Evolutionary conservation across 2,329 filamentous ascomycete species (phyloP).

Genomic region (Cercospora sesami): DNA sequence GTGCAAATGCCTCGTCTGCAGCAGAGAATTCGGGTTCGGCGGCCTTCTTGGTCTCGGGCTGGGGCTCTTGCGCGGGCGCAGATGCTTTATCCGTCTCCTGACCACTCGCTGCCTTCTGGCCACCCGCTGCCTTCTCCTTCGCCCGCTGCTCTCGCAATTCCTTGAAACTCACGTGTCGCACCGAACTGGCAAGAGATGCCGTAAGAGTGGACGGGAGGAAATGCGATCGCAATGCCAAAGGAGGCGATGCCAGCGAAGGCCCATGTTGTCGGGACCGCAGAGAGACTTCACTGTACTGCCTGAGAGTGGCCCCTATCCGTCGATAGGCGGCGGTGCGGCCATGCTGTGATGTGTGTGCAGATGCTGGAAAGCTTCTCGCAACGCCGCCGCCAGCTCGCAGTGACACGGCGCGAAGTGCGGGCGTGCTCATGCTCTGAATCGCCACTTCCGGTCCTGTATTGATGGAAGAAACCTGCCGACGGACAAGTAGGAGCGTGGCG

Average conservation of each 20-base stretch:
- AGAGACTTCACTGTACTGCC: conserved; percentile 35
- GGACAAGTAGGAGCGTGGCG: conserved; percentile 13
- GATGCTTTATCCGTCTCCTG: conserved; percentile 44
- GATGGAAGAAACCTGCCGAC: conserved; percentile 11
- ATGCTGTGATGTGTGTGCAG: conserved; percentile 42
- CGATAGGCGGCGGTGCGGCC: conserved; percentile 52
- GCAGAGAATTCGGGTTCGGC: conserved; percentile 33
- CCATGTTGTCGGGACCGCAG: conserved; percentile 33
- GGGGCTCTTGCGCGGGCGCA: conserved; percentile 39
- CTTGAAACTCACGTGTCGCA: conserved; percentile 48
- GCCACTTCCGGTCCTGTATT: neutral
- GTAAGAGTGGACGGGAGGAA: conserved; percentile 46
- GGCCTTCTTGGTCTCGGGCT: conserved; percentile 35
- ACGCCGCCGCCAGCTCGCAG: conserved; percentile 44
- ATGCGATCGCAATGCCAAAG: conserved; percentile 46
- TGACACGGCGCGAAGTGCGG: conserved; percentile 43
- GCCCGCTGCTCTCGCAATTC: conserved; percentile 41
- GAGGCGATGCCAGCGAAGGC: conserved; percentile 31
- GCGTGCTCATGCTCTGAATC: conserved; percentile 48
- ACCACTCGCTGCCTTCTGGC: conserved; percentile 40
- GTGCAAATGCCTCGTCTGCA: conserved; percentile 40
- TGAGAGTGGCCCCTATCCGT: conserved; percentile 43
- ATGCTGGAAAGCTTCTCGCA: conserved; percentile 41
- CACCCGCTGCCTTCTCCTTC: conserved; percentile 38
- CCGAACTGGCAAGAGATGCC: conserved; percentile 44